Evolutionary conservation across 2,329 filamentous ascomycete genomes (phyloP), one percentile per base, ranked within the genome.

Genomic region (Phyllosticta ampelicida): DNA sequence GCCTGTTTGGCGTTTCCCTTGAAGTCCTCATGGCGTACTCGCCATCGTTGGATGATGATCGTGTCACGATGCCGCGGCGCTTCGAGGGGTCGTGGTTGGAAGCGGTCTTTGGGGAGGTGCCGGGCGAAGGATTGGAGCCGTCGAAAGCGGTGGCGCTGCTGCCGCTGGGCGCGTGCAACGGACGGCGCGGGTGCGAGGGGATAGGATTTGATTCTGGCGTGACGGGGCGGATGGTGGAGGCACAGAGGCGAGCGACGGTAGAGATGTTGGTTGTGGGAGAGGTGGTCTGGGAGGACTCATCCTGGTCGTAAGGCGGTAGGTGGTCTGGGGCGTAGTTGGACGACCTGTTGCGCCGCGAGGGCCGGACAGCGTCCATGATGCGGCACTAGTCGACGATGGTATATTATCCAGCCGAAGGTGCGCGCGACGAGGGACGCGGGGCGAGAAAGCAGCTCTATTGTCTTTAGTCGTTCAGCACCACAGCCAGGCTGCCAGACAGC

Each of bases 161-260:
- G 16, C 58, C 60, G 61, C 59, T 65, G 63, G 61, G 62, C 65
- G 64, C 66, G 65, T 67, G 65, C 61, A 65, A 63, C 36, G 61
- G 61, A 62, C 56, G 63, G 58, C 61, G 36, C 36, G n/a, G 36
- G n/a, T 62, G 62, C 59, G 61, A 63, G 57, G 48, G 26, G 48
- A 66, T 66, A 19, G 67, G 65, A 13, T 66, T 65, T 5, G 63
- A 65, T 50, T 89, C 86, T 63, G 86, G 85, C 61, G 85, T 87
- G 62, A 87, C 83, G 59, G 84, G 75, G 62, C 86, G 82, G 65
- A 86, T 81, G 51, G 80, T 81, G 62, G 70, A 66, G 63, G 75
- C 71, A 55, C 53, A 48, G n/a, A 55, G 51, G 53, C 48, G 53
- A 51, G 51, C 36, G 36, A 44, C 36, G 13, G 36, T 44, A n/a